These are phyloP conservation scores for Blastobotrys arbuscula DNA, from an alignment of 1,139 yeast genomes.

Conservation along the genomic window DNA sequence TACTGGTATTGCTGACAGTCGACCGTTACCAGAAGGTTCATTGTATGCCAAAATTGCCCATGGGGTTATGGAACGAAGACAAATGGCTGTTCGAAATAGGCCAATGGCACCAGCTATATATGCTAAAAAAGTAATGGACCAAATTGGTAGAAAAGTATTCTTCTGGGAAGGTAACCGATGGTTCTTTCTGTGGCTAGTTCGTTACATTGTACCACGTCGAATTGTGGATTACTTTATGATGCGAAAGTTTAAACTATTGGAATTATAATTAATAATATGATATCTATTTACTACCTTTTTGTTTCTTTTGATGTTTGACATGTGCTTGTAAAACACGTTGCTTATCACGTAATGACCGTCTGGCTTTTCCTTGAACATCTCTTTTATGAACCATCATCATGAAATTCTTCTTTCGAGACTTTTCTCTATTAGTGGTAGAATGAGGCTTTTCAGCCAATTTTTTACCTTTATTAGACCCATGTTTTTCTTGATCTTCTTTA, in stretches of 20 bases:
- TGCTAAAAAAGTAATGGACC: conserved; percentile 51
- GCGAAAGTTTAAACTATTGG: conserved; percentile 44
- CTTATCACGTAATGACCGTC: conserved; percentile 82
- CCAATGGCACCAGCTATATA: conserved; percentile 57
- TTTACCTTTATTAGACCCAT: conserved; percentile 82
- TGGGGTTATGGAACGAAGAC: conserved; percentile 49
- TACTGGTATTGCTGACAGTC: conserved; percentile 54
- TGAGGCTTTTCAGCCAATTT: conserved; percentile 58
- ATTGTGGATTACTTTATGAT: conserved; percentile 43
- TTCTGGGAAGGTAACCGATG: conserved; percentile 55
- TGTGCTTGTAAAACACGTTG: conserved; percentile 84
- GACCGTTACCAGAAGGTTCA: conserved; percentile 53
- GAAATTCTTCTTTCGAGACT: conserved; percentile 96
- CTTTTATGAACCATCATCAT: conserved; percentile 97
- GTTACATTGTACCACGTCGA: conserved; percentile 44
- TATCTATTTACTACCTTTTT: conserved; percentile 26
- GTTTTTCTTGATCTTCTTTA: conserved; percentile 77
- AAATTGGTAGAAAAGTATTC: conserved; percentile 40
- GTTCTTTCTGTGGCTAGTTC: conserved; percentile 35
- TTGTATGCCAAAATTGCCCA: conserved; percentile 44
- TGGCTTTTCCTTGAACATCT: conserved; percentile 90
- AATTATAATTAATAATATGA: not conserved
- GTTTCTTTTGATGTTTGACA: conserved; percentile 81
- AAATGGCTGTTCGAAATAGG: conserved; percentile 53
- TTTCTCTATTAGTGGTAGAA: conserved; percentile 92